Conservation (phyloP, 2,329 filamentous ascomycete species). For the Leptodontidium sp. region DNA sequence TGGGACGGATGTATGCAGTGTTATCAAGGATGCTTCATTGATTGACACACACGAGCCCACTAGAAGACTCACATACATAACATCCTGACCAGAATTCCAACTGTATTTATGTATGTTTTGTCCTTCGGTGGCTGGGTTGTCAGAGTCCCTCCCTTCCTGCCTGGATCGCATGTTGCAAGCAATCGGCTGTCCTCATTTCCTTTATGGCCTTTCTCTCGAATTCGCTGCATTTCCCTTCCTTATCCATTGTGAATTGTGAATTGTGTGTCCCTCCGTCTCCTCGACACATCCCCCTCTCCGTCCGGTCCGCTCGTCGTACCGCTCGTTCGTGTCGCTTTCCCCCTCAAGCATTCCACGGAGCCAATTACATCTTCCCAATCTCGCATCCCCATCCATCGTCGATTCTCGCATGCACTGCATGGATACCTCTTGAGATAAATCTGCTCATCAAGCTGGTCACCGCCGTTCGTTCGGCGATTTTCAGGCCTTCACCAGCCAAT, state of each 20-base stretch:
- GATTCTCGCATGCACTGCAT: neutral
- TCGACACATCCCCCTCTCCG: neutral
- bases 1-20: conserved; percentile 18
- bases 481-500: conserved; percentile 16
- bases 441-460: conserved; percentile 22
- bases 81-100: neutral
- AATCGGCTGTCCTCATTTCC: neutral
- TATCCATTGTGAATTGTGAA: neutral
- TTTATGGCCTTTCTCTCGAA: no score
- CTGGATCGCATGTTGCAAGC: neutral
- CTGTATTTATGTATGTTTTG: neutral
- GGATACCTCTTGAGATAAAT: neutral
- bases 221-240: neutral
- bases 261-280: neutral
- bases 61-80: neutral
- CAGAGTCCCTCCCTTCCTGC: neutral
- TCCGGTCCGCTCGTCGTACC: no score
- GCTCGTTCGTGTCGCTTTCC: neutral
- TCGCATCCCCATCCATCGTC: neutral
- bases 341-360: neutral
- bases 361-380: neutral
- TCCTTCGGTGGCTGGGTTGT: no score
- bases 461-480: conserved; percentile 17
- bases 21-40: conserved; percentile 10
- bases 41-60: neutral